Conservation (phyloP, 2,329 filamentous ascomycete genomes). For the Pyrenophora tritici-repentis region DNA sequence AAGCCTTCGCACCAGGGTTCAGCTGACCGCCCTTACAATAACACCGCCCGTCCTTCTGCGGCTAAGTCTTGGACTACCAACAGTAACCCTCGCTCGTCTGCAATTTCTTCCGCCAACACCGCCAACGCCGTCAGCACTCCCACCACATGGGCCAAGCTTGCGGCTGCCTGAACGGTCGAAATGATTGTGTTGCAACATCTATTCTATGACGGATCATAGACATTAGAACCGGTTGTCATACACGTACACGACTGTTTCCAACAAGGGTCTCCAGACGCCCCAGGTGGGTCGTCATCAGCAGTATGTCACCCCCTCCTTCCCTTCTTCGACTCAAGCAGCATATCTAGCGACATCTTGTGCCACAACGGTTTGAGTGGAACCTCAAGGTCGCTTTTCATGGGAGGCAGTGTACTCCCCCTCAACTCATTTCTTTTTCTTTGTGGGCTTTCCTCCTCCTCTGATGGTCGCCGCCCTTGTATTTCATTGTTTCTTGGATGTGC, state of each 20-base stretch:
- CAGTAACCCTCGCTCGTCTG: slow-evolving; percentile 26
- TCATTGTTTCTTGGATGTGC: too few species aligned
- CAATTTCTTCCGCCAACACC: slow-evolving; percentile 22
- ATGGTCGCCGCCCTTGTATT: too few species aligned
- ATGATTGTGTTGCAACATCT: slow-evolving; percentile 6
- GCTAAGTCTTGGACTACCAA: slow-evolving; percentile 34
- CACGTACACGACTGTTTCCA: slow-evolving; percentile 12
- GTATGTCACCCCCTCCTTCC: slow-evolving; percentile 18
- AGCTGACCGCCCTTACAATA: slow-evolving; percentile 30
- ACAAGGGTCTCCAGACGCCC: slow-evolving; percentile 11
- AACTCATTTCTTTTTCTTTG: slow-evolving; percentile 14
- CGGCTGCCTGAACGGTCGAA: slow-evolving; percentile 24
- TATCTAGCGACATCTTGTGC: slow-evolving; percentile 28
- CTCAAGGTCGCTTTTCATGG: slow-evolving; percentile 24
- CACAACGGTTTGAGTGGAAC: slow-evolving; percentile 32
- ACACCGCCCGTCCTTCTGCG: slow-evolving; percentile 32
- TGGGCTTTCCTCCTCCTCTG: slow-evolving; percentile 7
- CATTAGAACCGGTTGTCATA: not conserved
- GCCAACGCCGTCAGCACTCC: too few species aligned
- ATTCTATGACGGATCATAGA: slow-evolving; percentile 3
- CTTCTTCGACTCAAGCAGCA: slow-evolving; percentile 20
- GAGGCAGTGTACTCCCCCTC: slow-evolving; percentile 22
- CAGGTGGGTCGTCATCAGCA: slow-evolving; percentile 16
- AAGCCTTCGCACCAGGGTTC: slow-evolving; percentile 41
- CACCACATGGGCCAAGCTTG: slow-evolving; percentile 37